phyloP scores from a whole-genome alignment of 345 rosid genomes.

The Salix brachista region DNA sequence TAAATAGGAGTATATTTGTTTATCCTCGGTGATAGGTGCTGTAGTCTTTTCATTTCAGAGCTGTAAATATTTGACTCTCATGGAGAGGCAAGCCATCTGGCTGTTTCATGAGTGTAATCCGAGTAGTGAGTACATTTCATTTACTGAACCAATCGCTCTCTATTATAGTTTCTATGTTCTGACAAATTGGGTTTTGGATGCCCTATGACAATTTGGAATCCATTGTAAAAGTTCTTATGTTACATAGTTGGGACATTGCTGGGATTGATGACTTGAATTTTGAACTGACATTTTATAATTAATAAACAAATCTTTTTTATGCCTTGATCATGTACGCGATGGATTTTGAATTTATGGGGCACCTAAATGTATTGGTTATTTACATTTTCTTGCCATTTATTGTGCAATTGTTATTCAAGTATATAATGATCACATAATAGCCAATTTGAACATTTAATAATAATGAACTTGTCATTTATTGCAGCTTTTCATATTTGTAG shows the following conservation, averaged over 20 bases:
- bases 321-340: neutral
- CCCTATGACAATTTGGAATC: neutral
- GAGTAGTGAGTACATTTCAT: neutral
- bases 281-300: neutral
- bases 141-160: neutral
- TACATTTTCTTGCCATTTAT: neutral
- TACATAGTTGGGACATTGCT: neutral
- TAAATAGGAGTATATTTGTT: neutral
- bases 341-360: neutral
- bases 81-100: neutral
- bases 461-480: neutral
- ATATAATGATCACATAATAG: neutral
- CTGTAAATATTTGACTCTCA: neutral
- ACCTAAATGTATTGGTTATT: neutral
- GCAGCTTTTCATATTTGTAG: slow-evolving; percentile 78
- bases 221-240: neutral
- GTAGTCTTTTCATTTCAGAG: neutral
- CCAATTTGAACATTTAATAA: neutral
- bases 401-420: neutral
- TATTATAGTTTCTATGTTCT: neutral
- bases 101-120: neutral
- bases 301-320: neutral
- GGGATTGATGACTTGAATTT: neutral
- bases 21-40: neutral
- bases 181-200: neutral